Evolutionary conservation across 768 basidiomycete genomes (phyloP), one percentile per base, ranked within the genome.

Genomic region (Tricholoma terreum): DNA sequence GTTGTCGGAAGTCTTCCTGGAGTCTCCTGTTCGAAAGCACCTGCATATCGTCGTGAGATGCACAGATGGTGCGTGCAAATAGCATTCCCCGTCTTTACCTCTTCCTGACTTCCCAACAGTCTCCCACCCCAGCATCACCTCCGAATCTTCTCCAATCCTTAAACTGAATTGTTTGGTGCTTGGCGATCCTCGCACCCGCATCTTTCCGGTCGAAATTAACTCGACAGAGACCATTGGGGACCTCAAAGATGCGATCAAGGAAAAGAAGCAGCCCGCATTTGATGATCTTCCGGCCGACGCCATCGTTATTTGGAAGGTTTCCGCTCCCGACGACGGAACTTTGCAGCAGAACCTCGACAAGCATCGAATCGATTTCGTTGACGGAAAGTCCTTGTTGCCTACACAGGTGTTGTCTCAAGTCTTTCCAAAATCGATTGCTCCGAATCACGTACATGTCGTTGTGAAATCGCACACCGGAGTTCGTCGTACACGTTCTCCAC

Each of bases 151-250:
- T 4, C 12, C n/a, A n/a, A 7, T 38, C 36, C 19, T 17, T 2
- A 8, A 52, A 31, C 50, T 51, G 15, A 52, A 52, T 21, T 52
- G 51, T 52, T 38, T 52, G 19, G 51, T 52, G 30, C 35, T 35
- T 12, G 31, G 51, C 46, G 22, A 30, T 11, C 22, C 5, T 48
- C 45, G 10, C 21, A 30, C 9, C 27, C 11, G 17, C 17, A 48
- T n/a, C n/a, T n/a, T n/a, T n/a, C n/a, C n/a, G n/a, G n/a, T 48
- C 46, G 3, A 31, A 17, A 48, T 45, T 48, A 17, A 7, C 11
- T 3, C 12, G 22, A 48, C 22, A 48, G 10, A 48, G 46, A n/a
- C n/a, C n/a, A n/a, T n/a, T n/a, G n/a, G n/a, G n/a, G n/a, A n/a
- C n/a, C n/a, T n/a, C n/a, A n/a, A 43, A 11, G 42, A 50, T 4